Evolutionary conservation across 2,329 filamentous ascomycete genomes (phyloP).

Genomic region (Byssochlamys sp.): DNA sequence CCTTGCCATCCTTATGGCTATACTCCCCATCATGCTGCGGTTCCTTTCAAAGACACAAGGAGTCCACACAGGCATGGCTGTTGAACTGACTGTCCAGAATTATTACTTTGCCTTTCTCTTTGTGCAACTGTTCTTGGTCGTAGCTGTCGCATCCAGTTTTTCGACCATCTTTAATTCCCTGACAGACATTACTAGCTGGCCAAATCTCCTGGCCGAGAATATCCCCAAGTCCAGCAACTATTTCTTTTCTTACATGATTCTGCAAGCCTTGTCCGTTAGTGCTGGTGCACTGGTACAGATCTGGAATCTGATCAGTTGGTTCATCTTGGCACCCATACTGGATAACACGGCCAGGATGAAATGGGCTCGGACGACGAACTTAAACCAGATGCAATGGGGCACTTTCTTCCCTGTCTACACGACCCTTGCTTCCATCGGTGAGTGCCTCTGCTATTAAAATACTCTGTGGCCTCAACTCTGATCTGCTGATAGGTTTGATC

Average conservation of each 20-base stretch:
- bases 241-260: conserved; percentile 97
- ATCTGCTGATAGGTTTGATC: conserved; percentile 48
- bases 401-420: conserved; percentile 93
- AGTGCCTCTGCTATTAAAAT: conserved; percentile 12
- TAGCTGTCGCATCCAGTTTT: conserved; percentile 72
- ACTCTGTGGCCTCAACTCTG: neutral
- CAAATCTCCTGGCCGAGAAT: conserved; percentile 63
- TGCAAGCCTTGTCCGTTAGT: conserved; percentile 83
- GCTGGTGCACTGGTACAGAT: conserved; percentile 81
- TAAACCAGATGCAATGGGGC: conserved; percentile 77
- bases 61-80: conserved; percentile 69
- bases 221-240: conserved; percentile 85
- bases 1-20: conserved; percentile 64
- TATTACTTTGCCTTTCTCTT: conserved; percentile 95
- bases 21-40: conserved; percentile 71
- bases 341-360: conserved; percentile 77
- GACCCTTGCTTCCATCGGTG: conserved; percentile 84
- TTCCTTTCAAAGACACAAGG: conserved; percentile 66
- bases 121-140: conserved; percentile 86
- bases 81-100: conserved; percentile 72
- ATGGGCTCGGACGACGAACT: conserved; percentile 70
- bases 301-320: conserved; percentile 69
- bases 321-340: conserved; percentile 65
- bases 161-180: conserved; percentile 56
- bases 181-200: conserved; percentile 58